A percentile compares a stretch with the other conserved stretches of the same genome.
Conservation (phyloP, 202 grass and related monocot species). For the Bolboschoenoplectus hybrid region DNA sequence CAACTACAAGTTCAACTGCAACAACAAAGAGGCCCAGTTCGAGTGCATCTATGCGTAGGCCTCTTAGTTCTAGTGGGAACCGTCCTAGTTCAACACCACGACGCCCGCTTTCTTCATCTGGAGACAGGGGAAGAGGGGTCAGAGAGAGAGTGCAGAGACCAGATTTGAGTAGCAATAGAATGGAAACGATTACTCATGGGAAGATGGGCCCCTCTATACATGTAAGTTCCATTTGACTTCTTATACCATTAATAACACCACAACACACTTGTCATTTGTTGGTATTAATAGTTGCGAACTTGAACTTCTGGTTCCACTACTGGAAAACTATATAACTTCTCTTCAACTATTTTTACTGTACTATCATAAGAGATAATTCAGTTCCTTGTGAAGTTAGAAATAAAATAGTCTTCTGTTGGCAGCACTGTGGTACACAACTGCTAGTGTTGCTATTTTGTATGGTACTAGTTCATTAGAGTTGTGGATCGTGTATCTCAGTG, state of each 20-base stretch:
- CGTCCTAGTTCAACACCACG: constrained; percentile 36
- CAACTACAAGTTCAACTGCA: constrained; percentile 35
- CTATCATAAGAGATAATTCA: background rate
- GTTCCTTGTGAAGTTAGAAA: background rate
- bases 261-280: too few relatives aligned
- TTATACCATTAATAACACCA: background rate
- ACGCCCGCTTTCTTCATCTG: constrained; percentile 56
- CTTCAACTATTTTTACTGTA: background rate
- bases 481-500: background rate
- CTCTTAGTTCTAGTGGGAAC: constrained; percentile 42
- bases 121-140: constrained; percentile 51
- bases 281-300: background rate
- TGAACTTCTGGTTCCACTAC: background rate
- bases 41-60: constrained; percentile 34
- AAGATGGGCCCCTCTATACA: constrained; percentile 40
- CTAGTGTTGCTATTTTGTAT: background rate
- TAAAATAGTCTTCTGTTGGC: constrained; percentile 13
- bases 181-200: constrained; percentile 29
- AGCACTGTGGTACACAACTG: background rate
- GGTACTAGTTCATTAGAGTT: background rate
- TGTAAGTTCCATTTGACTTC: constrained; percentile 46
- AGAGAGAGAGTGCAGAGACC: constrained; percentile 52
- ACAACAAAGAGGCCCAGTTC: constrained; percentile 55
- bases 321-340: background rate
- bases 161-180: constrained; percentile 54